Percentiles rank a stretch among this genome's conserved stretches.
These are phyloP conservation scores for Kwoniella dendrophila DNA, from an alignment of 768 basidiomycete species.

Conservation along the genomic window DNA sequence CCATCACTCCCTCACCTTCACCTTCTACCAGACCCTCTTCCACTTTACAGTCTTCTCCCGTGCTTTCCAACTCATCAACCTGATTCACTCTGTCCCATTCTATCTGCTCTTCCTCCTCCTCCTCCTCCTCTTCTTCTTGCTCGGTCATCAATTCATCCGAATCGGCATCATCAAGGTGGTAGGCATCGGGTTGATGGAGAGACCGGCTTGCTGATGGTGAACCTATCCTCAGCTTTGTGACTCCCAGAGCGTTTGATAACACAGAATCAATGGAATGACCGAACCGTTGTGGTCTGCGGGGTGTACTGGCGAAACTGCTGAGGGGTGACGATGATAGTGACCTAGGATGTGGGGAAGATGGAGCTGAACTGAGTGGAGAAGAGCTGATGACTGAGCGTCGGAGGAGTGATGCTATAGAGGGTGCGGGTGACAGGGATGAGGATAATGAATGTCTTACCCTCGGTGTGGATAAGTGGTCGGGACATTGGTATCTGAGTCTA, in stretches of 20 bases:
- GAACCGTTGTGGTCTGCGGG: too few relatives aligned
- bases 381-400: background rate
- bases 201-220: too few relatives aligned
- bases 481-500: background rate
- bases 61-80: background rate
- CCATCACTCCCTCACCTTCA: too few relatives aligned
- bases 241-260: too few relatives aligned
- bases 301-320: too few relatives aligned
- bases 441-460: too few relatives aligned
- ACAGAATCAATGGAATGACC: too few relatives aligned
- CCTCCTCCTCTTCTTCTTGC: background rate
- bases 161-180: background rate
- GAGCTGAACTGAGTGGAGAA: background rate
- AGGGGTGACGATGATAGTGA: too few relatives aligned
- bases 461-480: background rate
- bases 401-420: background rate
- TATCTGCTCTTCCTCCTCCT: background rate
- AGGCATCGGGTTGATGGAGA: too few relatives aligned
- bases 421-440: background rate
- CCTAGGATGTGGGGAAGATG: background rate
- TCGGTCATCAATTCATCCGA: background rate
- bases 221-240: too few relatives aligned
- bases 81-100: background rate
- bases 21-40: too few relatives aligned
- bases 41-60: background rate